Percentiles rank a stretch among this genome's conserved stretches.
Evolutionary conservation across 129 eudicot genomes (phyloP).

Genomic region (Centella asiatica): DNA sequence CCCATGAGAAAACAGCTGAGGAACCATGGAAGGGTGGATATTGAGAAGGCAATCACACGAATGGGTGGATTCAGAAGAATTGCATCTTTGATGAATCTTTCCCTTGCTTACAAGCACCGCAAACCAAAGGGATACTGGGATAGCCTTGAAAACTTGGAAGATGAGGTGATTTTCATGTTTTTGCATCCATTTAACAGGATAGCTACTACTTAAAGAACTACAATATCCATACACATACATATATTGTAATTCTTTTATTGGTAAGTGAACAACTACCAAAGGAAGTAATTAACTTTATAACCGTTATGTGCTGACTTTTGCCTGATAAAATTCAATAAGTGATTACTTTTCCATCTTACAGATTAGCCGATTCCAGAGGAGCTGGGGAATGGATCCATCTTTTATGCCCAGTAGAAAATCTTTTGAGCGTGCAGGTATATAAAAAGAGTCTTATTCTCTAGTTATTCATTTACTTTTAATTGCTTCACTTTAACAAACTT

Average conservation of each 20-base stretch:
- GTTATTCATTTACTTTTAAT: neutral
- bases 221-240: too few species aligned
- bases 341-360: constrained; percentile 18
- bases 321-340: neutral
- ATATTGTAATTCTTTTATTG: too few species aligned
- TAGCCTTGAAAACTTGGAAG: constrained; percentile 76
- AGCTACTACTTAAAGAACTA: too few species aligned
- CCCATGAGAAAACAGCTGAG: constrained; percentile 93
- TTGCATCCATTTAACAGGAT: neutral
- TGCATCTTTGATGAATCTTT: constrained; percentile 75
- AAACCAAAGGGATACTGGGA: constrained; percentile 99
- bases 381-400: constrained; percentile 98
- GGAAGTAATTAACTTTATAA: neutral
- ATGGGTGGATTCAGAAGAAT: constrained; percentile 93
- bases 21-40: constrained; percentile 83
- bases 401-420: constrained; percentile 95
- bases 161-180: constrained; percentile 50
- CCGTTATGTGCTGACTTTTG: neutral
- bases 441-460: neutral
- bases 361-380: constrained; percentile 84
- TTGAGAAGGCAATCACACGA: constrained; percentile 83
- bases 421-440: constrained; percentile 91
- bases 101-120: constrained; percentile 90
- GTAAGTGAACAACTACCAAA: neutral
- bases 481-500: neutral